These are phyloP conservation scores for Macrocystidia cucumis DNA, from an alignment of 1,284 basidiomycete species.

Conservation along the genomic window DNA sequence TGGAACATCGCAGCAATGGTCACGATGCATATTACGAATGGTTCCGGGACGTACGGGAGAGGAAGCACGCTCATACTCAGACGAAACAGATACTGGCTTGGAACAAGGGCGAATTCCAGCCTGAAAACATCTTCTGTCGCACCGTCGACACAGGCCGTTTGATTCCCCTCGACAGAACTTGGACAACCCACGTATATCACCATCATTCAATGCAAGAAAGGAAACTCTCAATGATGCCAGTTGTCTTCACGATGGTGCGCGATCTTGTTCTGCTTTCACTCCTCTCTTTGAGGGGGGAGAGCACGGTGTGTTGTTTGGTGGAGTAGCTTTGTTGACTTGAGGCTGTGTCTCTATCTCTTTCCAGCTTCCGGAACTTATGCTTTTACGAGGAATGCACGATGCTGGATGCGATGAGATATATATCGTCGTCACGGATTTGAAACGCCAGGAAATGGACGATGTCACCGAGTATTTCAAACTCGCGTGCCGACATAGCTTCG, in stretches of 20 bases:
- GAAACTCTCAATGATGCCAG: conserved; percentile 67
- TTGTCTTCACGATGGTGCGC: conserved; percentile 59
- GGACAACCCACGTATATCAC: conserved; percentile 72
- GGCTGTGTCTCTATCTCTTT: conserved; percentile 16
- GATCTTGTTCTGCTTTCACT: conserved; percentile 11
- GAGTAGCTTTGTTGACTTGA: too few species aligned
- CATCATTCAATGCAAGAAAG: conserved; percentile 65
- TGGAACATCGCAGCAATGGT: conserved; percentile 52
- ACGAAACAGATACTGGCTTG: conserved; percentile 57
- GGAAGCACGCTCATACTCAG: conserved; percentile 43
- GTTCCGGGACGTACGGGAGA: conserved; percentile 60
- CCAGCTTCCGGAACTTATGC: conserved; percentile 69
- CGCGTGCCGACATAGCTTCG: conserved; percentile 53
- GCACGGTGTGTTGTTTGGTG: too few species aligned
- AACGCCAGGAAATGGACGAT: conserved; percentile 70
- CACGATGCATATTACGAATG: conserved; percentile 67
- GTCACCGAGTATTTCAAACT: conserved; percentile 69
- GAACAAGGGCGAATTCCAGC: conserved; percentile 70
- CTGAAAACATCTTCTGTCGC: conserved; percentile 68
- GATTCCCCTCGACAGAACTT: conserved; percentile 69
- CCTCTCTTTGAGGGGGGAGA: conserved; percentile 6
- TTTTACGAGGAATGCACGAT: conserved; percentile 71
- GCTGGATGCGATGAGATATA: conserved; percentile 67
- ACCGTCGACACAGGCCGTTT: conserved; percentile 68
- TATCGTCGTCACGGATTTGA: conserved; percentile 69